These are phyloP conservation scores for Phytophthora pisi DNA, from an alignment of 352 stramenopile genomes.

Conservation along the genomic window DNA sequence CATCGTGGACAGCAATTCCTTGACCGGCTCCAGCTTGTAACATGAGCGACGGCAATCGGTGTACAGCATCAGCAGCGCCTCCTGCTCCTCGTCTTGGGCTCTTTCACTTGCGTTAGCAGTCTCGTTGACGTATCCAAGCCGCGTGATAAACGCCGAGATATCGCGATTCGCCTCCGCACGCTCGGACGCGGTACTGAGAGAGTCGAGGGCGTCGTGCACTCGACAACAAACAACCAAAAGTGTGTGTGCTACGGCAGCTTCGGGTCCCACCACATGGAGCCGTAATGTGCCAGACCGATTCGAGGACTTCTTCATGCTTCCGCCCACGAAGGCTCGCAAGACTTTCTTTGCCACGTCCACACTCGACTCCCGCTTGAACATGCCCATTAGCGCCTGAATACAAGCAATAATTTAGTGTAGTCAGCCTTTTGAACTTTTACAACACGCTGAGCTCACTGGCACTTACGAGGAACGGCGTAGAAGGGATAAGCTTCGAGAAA, in stretches of 20 bases:
- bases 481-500: constrained; percentile 81
- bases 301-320: constrained; percentile 31
- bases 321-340: constrained; percentile 72
- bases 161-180: constrained; percentile 60
- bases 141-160: constrained; percentile 83
- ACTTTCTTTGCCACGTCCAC: constrained; percentile 86
- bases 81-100: constrained; percentile 69
- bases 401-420: neutral
- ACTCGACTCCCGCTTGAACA: constrained; percentile 87
- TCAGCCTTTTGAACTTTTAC: neutral
- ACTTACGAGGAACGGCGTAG: constrained; percentile 64
- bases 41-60: constrained; percentile 88
- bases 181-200: constrained; percentile 69
- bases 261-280: constrained; percentile 68
- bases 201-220: constrained; percentile 86
- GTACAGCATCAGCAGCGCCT: constrained; percentile 87
- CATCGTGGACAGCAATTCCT: constrained; percentile 56
- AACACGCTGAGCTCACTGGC: constrained; percentile 4
- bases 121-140: constrained; percentile 51
- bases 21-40: constrained; percentile 86
- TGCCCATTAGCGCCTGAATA: constrained; percentile 72
- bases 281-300: constrained; percentile 42
- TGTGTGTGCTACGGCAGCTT: constrained; percentile 85
- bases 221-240: constrained; percentile 86
- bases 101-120: constrained; percentile 11